Evolutionary conservation across 805 yeast genomes (phyloP), one percentile per base, ranked within the genome.

Genomic region (Saturnispora silvae): DNA sequence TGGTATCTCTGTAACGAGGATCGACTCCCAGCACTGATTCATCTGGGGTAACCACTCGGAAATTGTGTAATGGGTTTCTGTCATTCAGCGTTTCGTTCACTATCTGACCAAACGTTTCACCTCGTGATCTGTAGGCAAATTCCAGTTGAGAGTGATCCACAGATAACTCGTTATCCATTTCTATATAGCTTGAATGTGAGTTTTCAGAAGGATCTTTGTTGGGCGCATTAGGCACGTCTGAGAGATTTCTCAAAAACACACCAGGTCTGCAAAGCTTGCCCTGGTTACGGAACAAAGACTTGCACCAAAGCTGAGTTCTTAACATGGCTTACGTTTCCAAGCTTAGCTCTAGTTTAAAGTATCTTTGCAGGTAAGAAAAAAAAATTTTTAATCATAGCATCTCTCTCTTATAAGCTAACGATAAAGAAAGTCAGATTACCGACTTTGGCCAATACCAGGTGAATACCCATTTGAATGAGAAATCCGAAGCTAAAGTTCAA

Each of bases 51-150:
- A 67, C 48, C 3, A 68, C 68, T 31, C 53, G 48, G 6, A 53
- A 45, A 11, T 57, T 53, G 25, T 52, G 52, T 4, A 50, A 33
- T 1, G 59, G 59, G 26, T 57, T 53, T 20, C 58, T 37, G 19
- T 59, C 65, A 31, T 63, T 55, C 20, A 56, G 48, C 9, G 53
- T 54, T 38, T 57, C 64, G 35, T 59, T 54, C 7, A 64, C 69
- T 1, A 65, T 49, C 38, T 63, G 68, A 0, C 70, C 70, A 54
- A 62, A 64, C 0, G 61, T 54, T 40, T 64, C 66, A 15, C 66
- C 60, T 11, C 57, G 59, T 18, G 58, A 50, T 26, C 62, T 44
- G 37, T 61, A 57, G 1, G 65, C 61, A 46, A 51, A 64, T 4
- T 53, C 50, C 11, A 63, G 31, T 4, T 51, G 43, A 2, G 59